Evolutionary conservation across 2,329 filamentous ascomycete species (phyloP).

Genomic region (Colletotrichum aenigma): DNA sequence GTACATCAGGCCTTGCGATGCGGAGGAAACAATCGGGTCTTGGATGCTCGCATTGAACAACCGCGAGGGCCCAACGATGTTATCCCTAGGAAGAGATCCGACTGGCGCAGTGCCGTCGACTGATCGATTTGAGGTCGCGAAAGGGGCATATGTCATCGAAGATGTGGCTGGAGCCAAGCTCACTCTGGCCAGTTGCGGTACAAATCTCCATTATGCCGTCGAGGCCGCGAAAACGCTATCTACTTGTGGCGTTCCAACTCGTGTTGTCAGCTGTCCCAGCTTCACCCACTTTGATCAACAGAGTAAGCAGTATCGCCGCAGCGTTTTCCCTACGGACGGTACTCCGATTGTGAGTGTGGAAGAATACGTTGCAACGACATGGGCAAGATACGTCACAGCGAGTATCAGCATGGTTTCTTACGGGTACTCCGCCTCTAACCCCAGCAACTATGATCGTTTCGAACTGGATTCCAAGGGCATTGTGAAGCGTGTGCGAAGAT

Average conservation of each 20-base stretch:
- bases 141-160: constrained; percentile 33
- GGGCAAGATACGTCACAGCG: constrained; percentile 51
- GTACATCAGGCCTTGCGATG: constrained; percentile 58
- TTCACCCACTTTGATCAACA: constrained; percentile 20
- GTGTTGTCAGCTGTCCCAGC: constrained; percentile 11
- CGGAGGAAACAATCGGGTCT: constrained; percentile 54
- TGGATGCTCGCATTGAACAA: constrained; percentile 29
- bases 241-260: not conserved
- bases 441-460: constrained; percentile 51
- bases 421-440: constrained; percentile 50
- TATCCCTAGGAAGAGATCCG: constrained; percentile 40
- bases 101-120: constrained; percentile 30
- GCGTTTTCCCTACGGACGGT: constrained; percentile 35
- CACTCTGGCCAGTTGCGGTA: not conserved
- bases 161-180: constrained; percentile 26
- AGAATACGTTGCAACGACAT: constrained; percentile 49
- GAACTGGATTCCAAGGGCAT: constrained; percentile 47
- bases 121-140: constrained; percentile 28
- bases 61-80: constrained; percentile 26
- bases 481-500: constrained; percentile 27
- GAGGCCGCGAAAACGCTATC: constrained; percentile 31
- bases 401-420: constrained; percentile 44
- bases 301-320: constrained; percentile 23
- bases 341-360: constrained; percentile 47
- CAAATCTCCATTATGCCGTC: constrained; percentile 40